Conservation (phyloP, 2,329 filamentous ascomycete species). For the Botryotinia globosa region DNA sequence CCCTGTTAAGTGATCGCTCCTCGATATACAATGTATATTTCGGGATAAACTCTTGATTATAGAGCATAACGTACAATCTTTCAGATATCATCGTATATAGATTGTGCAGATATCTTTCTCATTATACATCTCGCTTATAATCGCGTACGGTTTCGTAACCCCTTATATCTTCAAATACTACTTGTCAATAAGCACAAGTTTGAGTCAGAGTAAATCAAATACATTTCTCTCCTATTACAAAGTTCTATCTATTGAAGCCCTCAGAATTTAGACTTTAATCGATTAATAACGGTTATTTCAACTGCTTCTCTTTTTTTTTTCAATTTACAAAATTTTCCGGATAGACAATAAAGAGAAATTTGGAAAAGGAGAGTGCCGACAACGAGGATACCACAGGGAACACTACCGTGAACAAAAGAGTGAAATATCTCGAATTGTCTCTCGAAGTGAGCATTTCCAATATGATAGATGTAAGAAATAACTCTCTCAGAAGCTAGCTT, state of each 20-base stretch:
- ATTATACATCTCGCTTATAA: not conserved
- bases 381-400: no score
- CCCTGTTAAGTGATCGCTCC: no score
- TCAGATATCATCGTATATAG: no score
- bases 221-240: accelerated
- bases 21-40: no score
- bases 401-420: accelerated
- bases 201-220: not conserved
- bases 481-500: not conserved
- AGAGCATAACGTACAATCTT: no score
- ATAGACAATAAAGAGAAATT: not conserved
- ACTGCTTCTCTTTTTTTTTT: not conserved
- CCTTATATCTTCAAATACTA: not conserved
- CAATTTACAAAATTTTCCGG: no score
- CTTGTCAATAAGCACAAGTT: not conserved
- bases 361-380: not conserved
- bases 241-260: not conserved
- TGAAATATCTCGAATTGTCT: accelerated
- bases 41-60: no score
- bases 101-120: not conserved
- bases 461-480: not conserved
- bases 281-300: not conserved
- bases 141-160: not conserved
- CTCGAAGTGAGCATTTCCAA: not conserved
- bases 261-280: not conserved